Evolutionary conservation across 2,329 filamentous ascomycete species (phyloP).

Genomic region (Epichloe sylvatica): DNA sequence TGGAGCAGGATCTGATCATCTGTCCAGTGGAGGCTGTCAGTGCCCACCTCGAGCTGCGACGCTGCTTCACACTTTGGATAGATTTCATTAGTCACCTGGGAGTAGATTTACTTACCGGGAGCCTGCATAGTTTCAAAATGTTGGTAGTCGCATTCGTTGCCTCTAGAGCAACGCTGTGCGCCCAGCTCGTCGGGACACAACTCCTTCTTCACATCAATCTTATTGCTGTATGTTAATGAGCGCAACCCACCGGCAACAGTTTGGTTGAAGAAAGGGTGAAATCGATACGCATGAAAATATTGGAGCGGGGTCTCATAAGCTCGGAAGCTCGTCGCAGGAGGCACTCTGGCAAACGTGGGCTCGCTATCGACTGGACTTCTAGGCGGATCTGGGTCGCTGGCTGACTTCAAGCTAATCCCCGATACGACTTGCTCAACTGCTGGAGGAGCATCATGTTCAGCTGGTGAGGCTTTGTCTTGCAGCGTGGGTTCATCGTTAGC

Average conservation of each 20-base stretch:
- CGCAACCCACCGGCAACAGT: conserved; percentile 63
- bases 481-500: conserved; percentile 4
- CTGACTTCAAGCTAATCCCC: neutral
- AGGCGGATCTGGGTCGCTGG: neutral
- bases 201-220: conserved; percentile 60
- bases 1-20: conserved; percentile 62
- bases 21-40: conserved; percentile 35
- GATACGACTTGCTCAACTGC: neutral
- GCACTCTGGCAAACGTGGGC: conserved; percentile 11
- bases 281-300: conserved; percentile 77
- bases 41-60: conserved; percentile 22
- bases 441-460: neutral
- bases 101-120: conserved; percentile 21
- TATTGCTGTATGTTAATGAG: conserved; percentile 87
- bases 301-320: conserved; percentile 76
- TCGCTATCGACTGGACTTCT: neutral
- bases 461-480: conserved; percentile 1
- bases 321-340: conserved; percentile 15
- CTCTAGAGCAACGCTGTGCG: conserved; percentile 55
- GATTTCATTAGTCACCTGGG: conserved; percentile 9
- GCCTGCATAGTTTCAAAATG: conserved; percentile 48
- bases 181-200: conserved; percentile 66
- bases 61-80: conserved; percentile 5
- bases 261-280: conserved; percentile 62
- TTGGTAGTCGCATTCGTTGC: conserved; percentile 57